phyloP scores from a whole-genome alignment of 495 filamentous ascomycete species.

The Penicillium herquei region DNA sequence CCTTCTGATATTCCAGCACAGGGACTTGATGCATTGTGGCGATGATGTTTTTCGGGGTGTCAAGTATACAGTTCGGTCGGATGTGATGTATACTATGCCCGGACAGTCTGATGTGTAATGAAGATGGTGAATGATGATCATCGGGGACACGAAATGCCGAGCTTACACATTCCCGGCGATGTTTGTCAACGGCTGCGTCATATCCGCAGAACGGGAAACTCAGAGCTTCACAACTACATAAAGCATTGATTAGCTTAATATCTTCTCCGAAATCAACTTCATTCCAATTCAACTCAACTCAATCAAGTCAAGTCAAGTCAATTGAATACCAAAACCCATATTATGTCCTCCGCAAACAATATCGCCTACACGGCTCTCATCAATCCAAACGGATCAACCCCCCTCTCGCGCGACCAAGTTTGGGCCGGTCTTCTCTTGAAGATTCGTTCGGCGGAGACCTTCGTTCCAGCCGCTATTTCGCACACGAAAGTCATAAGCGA shows the following conservation, averaged over 20 bases:
- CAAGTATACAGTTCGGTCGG: slow-evolving; percentile 76
- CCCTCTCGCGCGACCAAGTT: slow-evolving; percentile 46
- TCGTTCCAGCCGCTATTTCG: slow-evolving; percentile 47
- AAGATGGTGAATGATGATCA: background rate
- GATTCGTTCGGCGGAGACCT: slow-evolving; percentile 48
- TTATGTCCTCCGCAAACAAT: slow-evolving; percentile 33
- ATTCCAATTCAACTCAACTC: background rate
- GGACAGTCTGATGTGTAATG: too few relatives aligned
- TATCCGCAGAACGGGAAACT: too few relatives aligned
- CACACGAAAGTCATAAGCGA: slow-evolving; percentile 39
- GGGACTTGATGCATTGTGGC: slow-evolving; percentile 65
- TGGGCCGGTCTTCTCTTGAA: slow-evolving; percentile 54
- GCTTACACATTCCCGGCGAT: background rate
- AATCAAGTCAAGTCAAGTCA: background rate
- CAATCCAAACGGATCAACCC: slow-evolving; percentile 44
- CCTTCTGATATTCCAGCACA: slow-evolving; percentile 77
- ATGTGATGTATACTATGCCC: slow-evolving; percentile 62
- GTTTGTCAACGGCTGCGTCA: too few relatives aligned
- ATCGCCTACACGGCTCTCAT: slow-evolving; percentile 51
- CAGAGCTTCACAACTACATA: too few relatives aligned
- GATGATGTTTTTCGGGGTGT: slow-evolving; percentile 69
- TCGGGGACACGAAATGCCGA: background rate
- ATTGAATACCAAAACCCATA: background rate
- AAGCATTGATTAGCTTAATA: background rate
- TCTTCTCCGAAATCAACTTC: background rate